A percentile compares a stretch with the other conserved stretches of the same genome.
Evolutionary conservation across 2,329 filamentous ascomycete genomes (phyloP).

Genomic region (Aspergillus latus): DNA sequence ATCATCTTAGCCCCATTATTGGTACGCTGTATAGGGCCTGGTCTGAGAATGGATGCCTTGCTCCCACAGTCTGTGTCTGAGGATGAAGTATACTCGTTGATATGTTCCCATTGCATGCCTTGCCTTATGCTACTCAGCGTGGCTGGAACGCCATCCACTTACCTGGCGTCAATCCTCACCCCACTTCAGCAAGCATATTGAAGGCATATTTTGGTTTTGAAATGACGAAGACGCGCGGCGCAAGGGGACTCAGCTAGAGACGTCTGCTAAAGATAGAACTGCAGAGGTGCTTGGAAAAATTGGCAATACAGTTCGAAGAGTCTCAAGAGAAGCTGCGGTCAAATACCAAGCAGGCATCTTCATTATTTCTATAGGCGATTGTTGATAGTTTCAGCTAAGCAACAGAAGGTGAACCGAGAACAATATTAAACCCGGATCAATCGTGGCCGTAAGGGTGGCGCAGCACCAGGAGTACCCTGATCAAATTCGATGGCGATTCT

Average conservation of each 20-base stretch:
- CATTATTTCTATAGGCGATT: background rate
- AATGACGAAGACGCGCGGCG: constrained; percentile 1
- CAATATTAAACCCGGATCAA: background rate
- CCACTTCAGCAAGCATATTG: background rate
- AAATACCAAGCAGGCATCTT: constrained; percentile 16
- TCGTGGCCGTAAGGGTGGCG: background rate
- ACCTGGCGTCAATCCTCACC: background rate
- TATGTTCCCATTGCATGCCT: background rate
- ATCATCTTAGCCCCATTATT: background rate
- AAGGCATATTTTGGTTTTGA: background rate
- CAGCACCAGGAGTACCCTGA: background rate
- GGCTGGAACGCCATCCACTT: background rate
- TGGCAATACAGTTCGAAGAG: background rate
- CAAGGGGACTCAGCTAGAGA: background rate
- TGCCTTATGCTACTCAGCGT: background rate
- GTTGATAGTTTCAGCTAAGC: background rate
- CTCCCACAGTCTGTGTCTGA: background rate
- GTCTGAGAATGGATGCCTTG: background rate
- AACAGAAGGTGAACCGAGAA: background rate
- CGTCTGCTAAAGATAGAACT: constrained; percentile 8
- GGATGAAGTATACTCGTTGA: background rate
- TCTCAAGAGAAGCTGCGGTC: constrained; percentile 4
- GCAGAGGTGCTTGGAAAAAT: background rate
- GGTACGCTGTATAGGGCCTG: background rate
- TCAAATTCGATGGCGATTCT: background rate